phyloP scores from a whole-genome alignment of 805 yeast genomes.

The Cyberlindnera euphorbiiphila region DNA sequence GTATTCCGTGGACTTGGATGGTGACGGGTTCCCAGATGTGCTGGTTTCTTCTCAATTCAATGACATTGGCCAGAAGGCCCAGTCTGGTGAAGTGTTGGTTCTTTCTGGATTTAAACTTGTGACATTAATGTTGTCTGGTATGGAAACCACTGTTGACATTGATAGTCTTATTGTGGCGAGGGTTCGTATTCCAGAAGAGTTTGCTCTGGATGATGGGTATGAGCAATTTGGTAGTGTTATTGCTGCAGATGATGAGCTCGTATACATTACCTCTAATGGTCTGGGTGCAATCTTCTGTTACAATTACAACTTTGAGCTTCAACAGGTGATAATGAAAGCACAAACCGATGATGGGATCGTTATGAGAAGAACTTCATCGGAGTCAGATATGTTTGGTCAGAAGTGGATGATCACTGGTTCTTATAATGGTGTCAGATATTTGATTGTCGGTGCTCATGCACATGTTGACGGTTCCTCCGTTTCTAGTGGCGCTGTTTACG shows the following conservation, averaged over 20 bases:
- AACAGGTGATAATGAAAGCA: slow-evolving; percentile 12
- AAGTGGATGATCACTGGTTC: slow-evolving; percentile 15
- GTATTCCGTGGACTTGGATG: slow-evolving; percentile 31
- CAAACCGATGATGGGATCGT: slow-evolving; percentile 27
- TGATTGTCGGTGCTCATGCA: slow-evolving; percentile 15
- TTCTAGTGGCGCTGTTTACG: slow-evolving; percentile 40
- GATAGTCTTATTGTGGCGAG: not conserved
- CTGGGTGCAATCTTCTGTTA: slow-evolving; percentile 36
- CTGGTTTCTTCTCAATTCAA: slow-evolving; percentile 42
- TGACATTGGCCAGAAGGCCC: slow-evolving; percentile 32
- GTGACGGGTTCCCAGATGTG: slow-evolving; percentile 39
- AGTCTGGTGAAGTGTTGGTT: slow-evolving; percentile 38
- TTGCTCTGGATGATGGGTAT: slow-evolving; percentile 27
- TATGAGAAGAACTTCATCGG: slow-evolving; percentile 14
- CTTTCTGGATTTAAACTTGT: too few relatives aligned
- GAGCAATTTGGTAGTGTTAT: slow-evolving; percentile 41
- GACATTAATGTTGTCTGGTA: slow-evolving; percentile 7
- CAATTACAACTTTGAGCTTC: slow-evolving; percentile 18
- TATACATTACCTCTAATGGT: slow-evolving; percentile 38
- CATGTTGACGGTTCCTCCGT: slow-evolving; percentile 20
- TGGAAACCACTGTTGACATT: slow-evolving; percentile 11
- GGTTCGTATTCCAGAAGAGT: slow-evolving; percentile 19
- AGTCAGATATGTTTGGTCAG: slow-evolving; percentile 19
- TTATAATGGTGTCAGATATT: slow-evolving; percentile 12
- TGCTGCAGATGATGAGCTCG: slow-evolving; percentile 24